These are phyloP conservation scores for Clarireedia hainanense DNA, from an alignment of 2,329 filamentous ascomycete species.

Conservation along the genomic window DNA sequence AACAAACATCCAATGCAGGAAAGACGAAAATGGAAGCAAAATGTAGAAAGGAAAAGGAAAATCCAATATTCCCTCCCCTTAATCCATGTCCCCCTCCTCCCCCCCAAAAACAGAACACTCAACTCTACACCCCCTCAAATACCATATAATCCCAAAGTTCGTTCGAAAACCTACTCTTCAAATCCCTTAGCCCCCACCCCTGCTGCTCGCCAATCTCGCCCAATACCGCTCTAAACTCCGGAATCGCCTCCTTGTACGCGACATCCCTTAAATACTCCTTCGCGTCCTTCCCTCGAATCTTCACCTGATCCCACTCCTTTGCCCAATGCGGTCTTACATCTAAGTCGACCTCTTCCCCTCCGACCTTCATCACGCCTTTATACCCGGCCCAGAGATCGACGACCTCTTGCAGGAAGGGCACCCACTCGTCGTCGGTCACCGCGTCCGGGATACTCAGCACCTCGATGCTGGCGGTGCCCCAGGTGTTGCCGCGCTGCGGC, in stretches of 20 bases:
- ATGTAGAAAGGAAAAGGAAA: no score
- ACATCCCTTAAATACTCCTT: not conserved
- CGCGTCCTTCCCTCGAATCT: not conserved
- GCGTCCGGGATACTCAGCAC: constrained; percentile 35
- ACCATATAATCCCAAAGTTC: constrained; percentile 29
- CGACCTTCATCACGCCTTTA: not conserved
- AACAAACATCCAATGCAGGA: no score
- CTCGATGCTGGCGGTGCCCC: constrained; percentile 38
- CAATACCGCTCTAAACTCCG: constrained; percentile 15
- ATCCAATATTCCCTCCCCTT: no score
- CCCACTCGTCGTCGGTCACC: constrained; percentile 33
- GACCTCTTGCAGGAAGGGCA: constrained; percentile 34
- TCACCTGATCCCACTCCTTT: constrained; percentile 33
- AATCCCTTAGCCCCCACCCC: constrained; percentile 32
- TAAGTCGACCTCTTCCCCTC: constrained; percentile 17
- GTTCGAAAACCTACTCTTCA: constrained; percentile 34
- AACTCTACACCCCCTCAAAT: not conserved
- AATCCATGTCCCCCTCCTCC: no score
- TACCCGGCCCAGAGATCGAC: constrained; percentile 36
- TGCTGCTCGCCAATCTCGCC: constrained; percentile 31
- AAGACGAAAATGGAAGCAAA: no score
- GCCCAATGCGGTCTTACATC: constrained; percentile 36
- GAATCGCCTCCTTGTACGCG: not conserved
- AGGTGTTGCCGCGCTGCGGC: constrained; percentile 34
- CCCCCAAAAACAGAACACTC: no score